Percentiles rank a stretch among this genome's conserved stretches.
Conservation (phyloP, 805 yeast species). For the Candida golubevii region DNA sequence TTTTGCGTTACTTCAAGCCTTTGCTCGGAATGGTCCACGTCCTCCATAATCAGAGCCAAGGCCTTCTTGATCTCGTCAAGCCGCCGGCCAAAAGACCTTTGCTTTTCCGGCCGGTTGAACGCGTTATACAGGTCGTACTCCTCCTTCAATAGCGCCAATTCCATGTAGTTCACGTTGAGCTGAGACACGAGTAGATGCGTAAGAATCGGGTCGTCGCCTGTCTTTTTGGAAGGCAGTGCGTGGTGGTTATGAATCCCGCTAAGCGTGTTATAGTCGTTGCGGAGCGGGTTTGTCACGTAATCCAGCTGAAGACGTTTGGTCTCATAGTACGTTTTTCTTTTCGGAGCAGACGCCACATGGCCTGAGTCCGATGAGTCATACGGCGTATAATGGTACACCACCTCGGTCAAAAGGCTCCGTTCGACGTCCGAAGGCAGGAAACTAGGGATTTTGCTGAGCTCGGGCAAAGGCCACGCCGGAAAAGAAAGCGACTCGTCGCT, state of each 20-base stretch:
- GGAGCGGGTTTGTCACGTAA: slow-evolving; percentile 65
- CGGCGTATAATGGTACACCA: slow-evolving; percentile 54
- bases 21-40: slow-evolving; percentile 39
- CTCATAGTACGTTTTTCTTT: slow-evolving; percentile 46
- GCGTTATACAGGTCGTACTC: slow-evolving; percentile 35
- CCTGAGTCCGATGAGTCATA: slow-evolving; percentile 42
- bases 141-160: slow-evolving; percentile 37
- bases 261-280: slow-evolving; percentile 43
- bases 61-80: slow-evolving; percentile 41
- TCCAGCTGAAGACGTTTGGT: slow-evolving; percentile 59
- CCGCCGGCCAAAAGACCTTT: slow-evolving; percentile 40
- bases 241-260: slow-evolving; percentile 48
- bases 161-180: slow-evolving; percentile 45
- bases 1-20: slow-evolving; percentile 33
- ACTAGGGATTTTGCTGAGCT: slow-evolving; percentile 56
- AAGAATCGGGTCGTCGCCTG: slow-evolving; percentile 25
- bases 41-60: slow-evolving; percentile 42
- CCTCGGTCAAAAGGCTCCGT: slow-evolving; percentile 68
- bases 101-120: slow-evolving; percentile 39
- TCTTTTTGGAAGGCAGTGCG: slow-evolving; percentile 19
- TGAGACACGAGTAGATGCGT: slow-evolving; percentile 63
- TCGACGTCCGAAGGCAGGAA: slow-evolving; percentile 77
- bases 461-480: slow-evolving; percentile 74
- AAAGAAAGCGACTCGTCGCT: slow-evolving; percentile 14
- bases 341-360: slow-evolving; percentile 18